Base-by-base conservation (phyloP, 1,139 yeast genomes). In the Fermentozyma sake region DNA sequence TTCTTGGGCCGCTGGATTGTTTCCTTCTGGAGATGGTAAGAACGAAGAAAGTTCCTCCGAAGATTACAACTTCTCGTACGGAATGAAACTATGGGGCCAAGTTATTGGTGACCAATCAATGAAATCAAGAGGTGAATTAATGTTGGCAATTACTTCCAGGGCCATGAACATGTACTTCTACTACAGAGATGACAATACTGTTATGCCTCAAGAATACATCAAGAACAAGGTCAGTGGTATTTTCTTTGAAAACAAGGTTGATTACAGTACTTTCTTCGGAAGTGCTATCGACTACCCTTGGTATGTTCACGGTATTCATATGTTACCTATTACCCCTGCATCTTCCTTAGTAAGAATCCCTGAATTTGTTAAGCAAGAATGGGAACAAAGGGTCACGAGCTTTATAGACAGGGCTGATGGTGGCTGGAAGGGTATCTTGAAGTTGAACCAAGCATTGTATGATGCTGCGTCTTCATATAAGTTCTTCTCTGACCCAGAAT, bases 301-400 rank as follows among this genome's bases (percentile, higher is more conserved):
- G 54, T 91, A 82, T 53, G 87, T 91, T 30, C 97, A 89, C 48
- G 96, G 96, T 50, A 89, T 91, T 38, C 97, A 91, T 52, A 91
- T 93, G 80, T 68, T 91, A 34, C 95, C 98, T 14, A 64, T 85
- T 26, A 86, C 95, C 0, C 91, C 96, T 0, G 76, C 84, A 10
- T 80, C 96, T 10, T 78, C 93, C 0, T 77, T 71, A 37, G 69
- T 87, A 23, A 72, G 97, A 52, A 63, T 68, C 5, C 73, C 87
- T 2, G 55, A 63, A 1, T 91, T 77, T 55, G 95, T 81, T 11
- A 46, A 64, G 41, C 77, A 87, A 56, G 97, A 91, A 59, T 91
- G 96, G 96, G 62, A 66, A 10, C 62, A 66, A 31, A 60, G 60
- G 42, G 52, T 83, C 13, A 53, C 67, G 4, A 43, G 50, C 1